Conservation (phyloP, 345 rosid genomes). For the Acer campestre region DNA sequence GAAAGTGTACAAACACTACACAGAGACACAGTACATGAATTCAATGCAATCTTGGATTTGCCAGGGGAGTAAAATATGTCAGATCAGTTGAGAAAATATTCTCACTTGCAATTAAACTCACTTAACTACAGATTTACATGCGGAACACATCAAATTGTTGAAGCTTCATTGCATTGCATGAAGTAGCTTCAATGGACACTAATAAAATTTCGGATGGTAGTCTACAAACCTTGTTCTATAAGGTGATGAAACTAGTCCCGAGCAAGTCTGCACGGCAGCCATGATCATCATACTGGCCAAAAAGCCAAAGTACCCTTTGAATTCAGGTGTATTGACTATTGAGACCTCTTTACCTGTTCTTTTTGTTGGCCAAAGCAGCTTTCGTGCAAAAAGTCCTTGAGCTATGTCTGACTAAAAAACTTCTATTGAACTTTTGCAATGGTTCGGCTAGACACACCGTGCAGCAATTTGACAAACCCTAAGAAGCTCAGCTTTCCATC, state of each 20-base stretch:
- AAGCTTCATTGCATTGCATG: slow-evolving; percentile 14
- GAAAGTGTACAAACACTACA: slow-evolving; percentile 12
- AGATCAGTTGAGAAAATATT: slow-evolving; percentile 37
- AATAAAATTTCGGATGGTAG: background rate
- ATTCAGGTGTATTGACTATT: background rate
- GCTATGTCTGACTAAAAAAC: slow-evolving; percentile 19
- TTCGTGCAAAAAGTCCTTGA: slow-evolving; percentile 2
- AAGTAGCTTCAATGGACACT: background rate
- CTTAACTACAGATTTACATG: slow-evolving; percentile 49
- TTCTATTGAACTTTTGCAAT: slow-evolving; percentile 54
- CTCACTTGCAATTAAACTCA: slow-evolving; percentile 33
- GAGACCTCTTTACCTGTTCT: slow-evolving; percentile 2
- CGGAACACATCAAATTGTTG: slow-evolving; percentile 28
- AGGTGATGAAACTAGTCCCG: slow-evolving; percentile 7
- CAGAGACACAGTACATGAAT: background rate
- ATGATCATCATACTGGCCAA: background rate
- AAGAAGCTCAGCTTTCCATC: slow-evolving; percentile 97
- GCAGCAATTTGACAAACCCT: slow-evolving; percentile 86
- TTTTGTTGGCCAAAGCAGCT: slow-evolving; percentile 24
- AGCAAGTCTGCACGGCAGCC: slow-evolving; percentile 12
- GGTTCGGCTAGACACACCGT: slow-evolving; percentile 74
- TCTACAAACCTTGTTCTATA: background rate
- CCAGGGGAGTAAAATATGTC: slow-evolving; percentile 24
- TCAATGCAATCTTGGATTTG: slow-evolving; percentile 27
- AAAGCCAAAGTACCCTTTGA: slow-evolving; percentile 1